A percentile compares a stretch with the other conserved stretches of the same genome.
Evolutionary conservation across 176 grass and related monocot species (phyloP).

Genomic region (Eragrostis nindensis): DNA sequence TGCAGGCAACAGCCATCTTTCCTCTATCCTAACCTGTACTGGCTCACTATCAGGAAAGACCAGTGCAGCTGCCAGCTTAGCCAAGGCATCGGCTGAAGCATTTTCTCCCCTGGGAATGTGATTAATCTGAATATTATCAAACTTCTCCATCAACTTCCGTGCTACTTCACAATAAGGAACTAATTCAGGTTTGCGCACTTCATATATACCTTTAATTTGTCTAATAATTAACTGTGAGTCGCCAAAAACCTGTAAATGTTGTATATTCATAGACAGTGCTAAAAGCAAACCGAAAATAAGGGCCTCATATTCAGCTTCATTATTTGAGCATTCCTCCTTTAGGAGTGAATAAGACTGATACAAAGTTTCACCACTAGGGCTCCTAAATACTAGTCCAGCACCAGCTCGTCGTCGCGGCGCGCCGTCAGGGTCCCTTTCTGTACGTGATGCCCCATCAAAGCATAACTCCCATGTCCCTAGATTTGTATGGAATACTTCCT

Average conservation of each 20-base stretch:
- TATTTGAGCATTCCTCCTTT: constrained; percentile 15
- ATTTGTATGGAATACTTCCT: neutral
- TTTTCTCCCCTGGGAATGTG: neutral
- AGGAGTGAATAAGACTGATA: constrained; percentile 8
- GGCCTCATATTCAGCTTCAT: neutral
- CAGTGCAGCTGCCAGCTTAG: neutral
- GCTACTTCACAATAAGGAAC: neutral
- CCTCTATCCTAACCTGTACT: neutral
- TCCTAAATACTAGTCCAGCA: neutral
- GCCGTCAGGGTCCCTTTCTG: neutral
- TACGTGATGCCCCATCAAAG: constrained; percentile 2
- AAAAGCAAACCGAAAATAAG: neutral
- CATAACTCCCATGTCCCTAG: neutral
- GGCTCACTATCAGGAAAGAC: neutral
- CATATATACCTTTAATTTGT: neutral
- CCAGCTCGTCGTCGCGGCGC: neutral
- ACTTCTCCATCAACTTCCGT: neutral
- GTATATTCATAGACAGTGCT: neutral
- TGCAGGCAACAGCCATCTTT: neutral
- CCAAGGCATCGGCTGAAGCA: neutral
- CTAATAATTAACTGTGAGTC: neutral
- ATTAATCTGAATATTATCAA: neutral
- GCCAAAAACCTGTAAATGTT: neutral
- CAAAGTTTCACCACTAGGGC: neutral
- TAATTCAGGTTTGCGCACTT: neutral